Conservation (phyloP, 1,284 basidiomycete species). For the Gomphus sp. region DNA sequence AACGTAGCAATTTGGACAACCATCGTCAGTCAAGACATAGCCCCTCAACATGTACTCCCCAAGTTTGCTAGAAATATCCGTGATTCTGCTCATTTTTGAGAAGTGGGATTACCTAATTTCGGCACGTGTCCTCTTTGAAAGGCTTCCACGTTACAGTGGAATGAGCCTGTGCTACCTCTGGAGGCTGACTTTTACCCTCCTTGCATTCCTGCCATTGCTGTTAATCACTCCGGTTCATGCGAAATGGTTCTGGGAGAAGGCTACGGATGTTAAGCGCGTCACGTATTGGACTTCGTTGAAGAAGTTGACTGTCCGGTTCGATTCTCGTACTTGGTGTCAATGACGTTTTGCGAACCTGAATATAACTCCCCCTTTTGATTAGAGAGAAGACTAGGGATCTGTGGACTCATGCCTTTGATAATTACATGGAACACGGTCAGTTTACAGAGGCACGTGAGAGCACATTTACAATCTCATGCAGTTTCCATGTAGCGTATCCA, state of each 20-base stretch:
- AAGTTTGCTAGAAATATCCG: constrained; percentile 48
- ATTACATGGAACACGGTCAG: constrained; percentile 71
- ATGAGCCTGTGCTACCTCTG: constrained; percentile 4
- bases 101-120: constrained; percentile 3
- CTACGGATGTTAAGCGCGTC: neutral
- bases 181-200: neutral
- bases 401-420: constrained; percentile 78
- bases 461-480: neutral
- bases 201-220: neutral
- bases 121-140: neutral
- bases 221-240: neutral
- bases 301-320: constrained; percentile 12
- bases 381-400: constrained; percentile 65
- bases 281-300: constrained; percentile 12
- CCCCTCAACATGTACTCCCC: constrained; percentile 69
- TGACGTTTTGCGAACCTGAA: neutral
- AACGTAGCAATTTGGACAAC: constrained; percentile 51
- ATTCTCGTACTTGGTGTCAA: neutral
- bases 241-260: constrained; percentile 9
- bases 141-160: constrained; percentile 4
- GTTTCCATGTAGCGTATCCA: constrained; percentile 58
- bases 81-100: constrained; percentile 36
- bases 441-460: constrained; percentile 9
- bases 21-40: constrained; percentile 63
- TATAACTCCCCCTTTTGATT: neutral